Evolutionary conservation across 305 asterid species (phyloP), one percentile per base, ranked within the genome.

Genomic region (Striga hermonthica): DNA sequence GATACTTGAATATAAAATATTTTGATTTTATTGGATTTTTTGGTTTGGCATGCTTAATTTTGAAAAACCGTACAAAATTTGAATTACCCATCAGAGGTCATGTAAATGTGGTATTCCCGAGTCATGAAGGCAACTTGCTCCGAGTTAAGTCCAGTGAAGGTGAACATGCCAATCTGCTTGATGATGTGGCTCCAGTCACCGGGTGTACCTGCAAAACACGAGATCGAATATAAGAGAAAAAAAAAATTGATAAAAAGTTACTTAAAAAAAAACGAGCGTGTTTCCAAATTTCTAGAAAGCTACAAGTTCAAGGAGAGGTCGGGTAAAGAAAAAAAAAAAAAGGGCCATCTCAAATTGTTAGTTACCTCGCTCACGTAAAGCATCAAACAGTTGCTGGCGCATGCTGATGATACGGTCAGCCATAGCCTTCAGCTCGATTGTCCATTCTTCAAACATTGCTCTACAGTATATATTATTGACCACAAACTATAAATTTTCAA

Each of bases 181-280:
- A 94, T 78, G 39, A 94, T 94, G 87, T 94, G 99, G 68, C 91
- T 94, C 99, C 99, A 94, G 73, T 94, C 99, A 72, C 99, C 99
- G 47, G 99, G 99, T 50, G 96, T 90, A 63, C 93, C 99, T 94
- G 84, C 79, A 76, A 22, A 79, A 65, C 57, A 53, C 22, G 36
- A 41, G 40, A 60, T 49, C 53, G 35, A 37, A 57, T 0, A 54
- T 22, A 39, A 41, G 41, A 12, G 41, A 58, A n/a, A n/a, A n/a
- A n/a, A n/a, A 45, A 14, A 54, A 13, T 13, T 3, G n/a, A 6
- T 35, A 34, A 50, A 13, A 49, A 13, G n/a, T n/a, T 11, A 13
- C 57, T 13, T 34, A 50, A 14, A 22, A 47, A 15, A 47, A 8
- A 13, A n/a, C 6, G 15, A 10, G n/a, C 2, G 31, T 7, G 53